A percentile compares a stretch with the other conserved stretches of the same genome.
Evolutionary conservation across 1,284 basidiomycete species (phyloP).

Genomic region (Ganoderma meredithae): DNA sequence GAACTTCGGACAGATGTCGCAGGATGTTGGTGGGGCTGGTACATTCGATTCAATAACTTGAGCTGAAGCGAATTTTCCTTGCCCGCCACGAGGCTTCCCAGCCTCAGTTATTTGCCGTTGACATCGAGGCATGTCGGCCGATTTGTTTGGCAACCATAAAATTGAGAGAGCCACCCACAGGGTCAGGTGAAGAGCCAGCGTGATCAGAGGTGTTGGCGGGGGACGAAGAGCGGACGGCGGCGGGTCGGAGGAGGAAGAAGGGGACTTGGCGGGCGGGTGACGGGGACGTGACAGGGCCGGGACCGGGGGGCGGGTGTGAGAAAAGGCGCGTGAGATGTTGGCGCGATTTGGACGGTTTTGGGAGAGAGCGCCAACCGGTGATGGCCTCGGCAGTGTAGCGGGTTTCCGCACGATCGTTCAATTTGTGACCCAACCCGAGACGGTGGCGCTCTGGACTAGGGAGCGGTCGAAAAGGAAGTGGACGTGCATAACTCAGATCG

Average conservation of each 20-base stretch:
- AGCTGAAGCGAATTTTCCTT: background rate
- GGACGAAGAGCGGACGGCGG: background rate
- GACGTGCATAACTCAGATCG: background rate
- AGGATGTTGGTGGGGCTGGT: background rate
- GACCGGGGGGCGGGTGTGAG: background rate
- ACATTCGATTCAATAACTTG: background rate
- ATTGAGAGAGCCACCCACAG: background rate
- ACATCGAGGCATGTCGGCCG: background rate
- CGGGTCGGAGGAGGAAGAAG: background rate
- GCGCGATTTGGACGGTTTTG: conserved; percentile 5
- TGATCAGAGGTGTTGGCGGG: background rate
- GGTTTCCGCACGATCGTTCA: background rate
- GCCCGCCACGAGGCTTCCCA: background rate
- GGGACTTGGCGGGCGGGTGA: conserved; percentile 3
- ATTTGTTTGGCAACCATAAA: background rate
- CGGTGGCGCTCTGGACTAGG: background rate
- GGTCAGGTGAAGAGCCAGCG: background rate
- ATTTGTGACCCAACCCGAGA: background rate
- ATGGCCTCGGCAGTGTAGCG: background rate
- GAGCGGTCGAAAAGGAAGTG: background rate
- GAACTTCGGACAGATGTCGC: background rate
- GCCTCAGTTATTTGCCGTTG: background rate
- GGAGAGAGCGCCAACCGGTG: background rate
- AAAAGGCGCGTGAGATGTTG: conserved; percentile 1
- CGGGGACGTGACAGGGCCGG: background rate